Evolutionary conservation across 176 grass and related monocot genomes (phyloP), one percentile per base, ranked within the genome.

Genomic region (Thalia dealbata): DNA sequence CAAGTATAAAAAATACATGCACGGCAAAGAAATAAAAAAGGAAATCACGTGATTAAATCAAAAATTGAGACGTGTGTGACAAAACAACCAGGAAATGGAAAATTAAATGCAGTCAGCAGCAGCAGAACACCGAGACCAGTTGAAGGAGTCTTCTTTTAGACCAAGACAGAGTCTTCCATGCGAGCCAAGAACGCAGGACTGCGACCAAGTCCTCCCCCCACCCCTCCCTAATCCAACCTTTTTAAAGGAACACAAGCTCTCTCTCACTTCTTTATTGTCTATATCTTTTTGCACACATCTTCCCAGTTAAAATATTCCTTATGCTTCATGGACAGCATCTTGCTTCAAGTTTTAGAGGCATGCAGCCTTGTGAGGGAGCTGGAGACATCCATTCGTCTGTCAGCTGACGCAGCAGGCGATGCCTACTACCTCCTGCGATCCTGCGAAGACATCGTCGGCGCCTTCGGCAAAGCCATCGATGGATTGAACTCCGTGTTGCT

Each of bases 331-430:
- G 84, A 86, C 28, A 52, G 70, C 30, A 35, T 62, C 44, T n/a
- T 86, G 56, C 29, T 3, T 60, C 75, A 75, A 26, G 78, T 81
- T 32, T 30, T 75, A 15, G 70, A 71, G 9, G 84, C 73, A 28
- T 86, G 84, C 84, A 74, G 52, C 2, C 75, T 82, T 30, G 79
- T 51, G 10, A 69, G 52, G 45, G 63, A 82, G 1, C 74, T 86
- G 8, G 84, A 86, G 27, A 21, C 50, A 50, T 64, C 10, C 67
- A 64, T 78, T 19, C 52, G 50, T 21, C 8, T 14, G 19, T 32
- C 64, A 65, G 27, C 27, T 24, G 48, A 14, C 16, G 15, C 21
- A 0, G 19, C 19, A 3, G 38, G 10, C 48, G 46, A 70, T 61
- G 74, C 61, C 14, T 42, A 64, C 10, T 70, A 26, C 52, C 68